Percentiles rank a stretch among this genome's conserved stretches.
These are phyloP conservation scores for Paecilomyces variotii DNA, from an alignment of 2,329 filamentous ascomycete species.

Conservation along the genomic window DNA sequence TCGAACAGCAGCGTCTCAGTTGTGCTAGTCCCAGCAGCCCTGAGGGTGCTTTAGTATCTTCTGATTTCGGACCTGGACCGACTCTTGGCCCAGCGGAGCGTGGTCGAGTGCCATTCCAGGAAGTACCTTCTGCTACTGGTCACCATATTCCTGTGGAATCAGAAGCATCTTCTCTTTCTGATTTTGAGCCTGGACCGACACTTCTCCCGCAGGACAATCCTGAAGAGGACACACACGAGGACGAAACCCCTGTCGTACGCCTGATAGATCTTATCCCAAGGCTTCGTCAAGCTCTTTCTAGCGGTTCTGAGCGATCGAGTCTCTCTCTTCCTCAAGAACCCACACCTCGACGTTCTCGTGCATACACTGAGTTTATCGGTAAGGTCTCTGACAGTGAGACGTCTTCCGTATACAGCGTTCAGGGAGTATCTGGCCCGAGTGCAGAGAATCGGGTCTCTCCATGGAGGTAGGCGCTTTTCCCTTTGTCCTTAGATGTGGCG, in stretches of 20 bases:
- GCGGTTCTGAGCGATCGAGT: not conserved
- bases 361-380: conserved; percentile 1
- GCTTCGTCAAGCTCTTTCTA: not conserved
- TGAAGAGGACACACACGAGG: not conserved
- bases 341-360: not conserved
- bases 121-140: not conserved
- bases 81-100: not conserved
- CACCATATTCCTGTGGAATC: not conserved
- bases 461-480: not conserved
- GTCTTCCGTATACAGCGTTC: not conserved
- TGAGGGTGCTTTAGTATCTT: not conserved
- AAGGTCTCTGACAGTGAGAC: not conserved
- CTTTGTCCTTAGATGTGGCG: not conserved
- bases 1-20: not conserved
- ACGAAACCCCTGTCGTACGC: not conserved
- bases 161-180: not conserved
- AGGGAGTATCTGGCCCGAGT: not conserved
- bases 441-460: not conserved
- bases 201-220: not conserved
- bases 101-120: not conserved
- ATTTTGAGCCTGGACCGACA: not conserved
- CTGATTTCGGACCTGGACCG: not conserved
- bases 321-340: not conserved
- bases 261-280: not conserved
- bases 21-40: not conserved